Evolutionary conservation across 1,139 yeast genomes (phyloP).

Genomic region (Pichia sorboxylosa): DNA sequence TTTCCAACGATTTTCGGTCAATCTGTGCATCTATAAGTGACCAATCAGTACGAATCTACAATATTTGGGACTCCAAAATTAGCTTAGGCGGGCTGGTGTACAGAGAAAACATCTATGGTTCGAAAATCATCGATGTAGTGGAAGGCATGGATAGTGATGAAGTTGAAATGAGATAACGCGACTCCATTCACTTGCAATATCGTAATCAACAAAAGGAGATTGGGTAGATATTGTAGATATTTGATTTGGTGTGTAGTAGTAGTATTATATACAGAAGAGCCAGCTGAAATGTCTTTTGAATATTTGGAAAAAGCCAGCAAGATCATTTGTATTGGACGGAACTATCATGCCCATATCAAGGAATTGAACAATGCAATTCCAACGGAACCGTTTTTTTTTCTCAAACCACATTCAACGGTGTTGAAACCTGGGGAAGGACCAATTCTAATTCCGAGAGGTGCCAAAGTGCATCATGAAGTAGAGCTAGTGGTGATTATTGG

Average conservation of each 20-base stretch:
- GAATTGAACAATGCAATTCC: conserved; percentile 80
- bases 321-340: conserved; percentile 89
- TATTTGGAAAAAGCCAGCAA: conserved; percentile 63
- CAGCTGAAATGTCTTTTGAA: conserved; percentile 46
- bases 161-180: too few species aligned
- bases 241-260: too few species aligned
- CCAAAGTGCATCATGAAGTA: conserved; percentile 79
- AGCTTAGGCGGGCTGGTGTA: conserved; percentile 28
- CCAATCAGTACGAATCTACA: conserved; percentile 61
- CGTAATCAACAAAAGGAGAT: too few species aligned
- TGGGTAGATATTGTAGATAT: too few species aligned
- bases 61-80: conserved; percentile 44
- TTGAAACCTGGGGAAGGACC: conserved; percentile 60
- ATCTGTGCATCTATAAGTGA: conserved; percentile 71
- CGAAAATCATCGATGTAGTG: conserved; percentile 43
- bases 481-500: conserved; percentile 77
- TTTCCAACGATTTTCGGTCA: conserved; percentile 50
- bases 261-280: not conserved
- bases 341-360: conserved; percentile 87
- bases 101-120: conserved; percentile 38
- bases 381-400: conserved; percentile 76
- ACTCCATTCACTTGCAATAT: too few species aligned
- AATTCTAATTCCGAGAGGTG: conserved; percentile 72
- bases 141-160: conserved; percentile 35
- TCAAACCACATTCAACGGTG: conserved; percentile 70